Base-by-base conservation (phyloP, 1,284 basidiomycete species). In the Inonotus obliquus region DNA sequence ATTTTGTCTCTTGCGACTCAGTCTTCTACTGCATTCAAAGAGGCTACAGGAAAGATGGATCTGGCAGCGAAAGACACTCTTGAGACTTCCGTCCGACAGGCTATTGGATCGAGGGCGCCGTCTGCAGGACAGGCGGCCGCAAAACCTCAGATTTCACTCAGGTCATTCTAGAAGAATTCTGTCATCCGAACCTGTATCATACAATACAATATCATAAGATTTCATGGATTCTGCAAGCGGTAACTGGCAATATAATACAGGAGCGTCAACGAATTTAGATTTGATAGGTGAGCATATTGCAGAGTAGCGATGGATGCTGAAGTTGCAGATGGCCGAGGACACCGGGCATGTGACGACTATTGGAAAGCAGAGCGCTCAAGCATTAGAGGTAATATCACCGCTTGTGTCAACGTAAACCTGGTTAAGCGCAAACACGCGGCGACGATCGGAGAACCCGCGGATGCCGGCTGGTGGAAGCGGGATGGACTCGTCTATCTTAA, bases 1-100 rank as follows among this genome's bases (percentile, higher is more conserved):
- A 74, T 98, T 3, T 77, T 98, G 19, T 75, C 80, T 2, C 85
- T 94, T 54, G 96, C 95, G 0, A 83, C 90, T 0, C 75, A 80
- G 0, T 83, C 88, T 2, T 91, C 95, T 0, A 72, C 76, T 2
- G 83, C 90, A 17, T 98, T 98, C 82, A 95, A 93, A 72, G 91
- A 94, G 54, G 94, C 91, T 1, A 90, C 92, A 2, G 80, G 77
- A 2, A 85, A 84, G 39, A 79, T 98, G 54, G 84, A 89, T 17
- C 73, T 79, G 7, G 73, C 79, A 0, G 79, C 81, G 17, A 76
- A 85, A 59, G 85, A 88, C 41, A 72, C 81, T 19, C 74, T 98
- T 57, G 96, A 98, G 71, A 80, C 80, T 41, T 87, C 90, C 0
- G 84, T 98, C 38, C 80, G 95, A 63, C 86, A 87, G 57, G 88